Percentiles rank a stretch among this genome's conserved stretches.
phyloP scores from a whole-genome alignment of 441 rosid genomes.

The Erodium texanum region DNA sequence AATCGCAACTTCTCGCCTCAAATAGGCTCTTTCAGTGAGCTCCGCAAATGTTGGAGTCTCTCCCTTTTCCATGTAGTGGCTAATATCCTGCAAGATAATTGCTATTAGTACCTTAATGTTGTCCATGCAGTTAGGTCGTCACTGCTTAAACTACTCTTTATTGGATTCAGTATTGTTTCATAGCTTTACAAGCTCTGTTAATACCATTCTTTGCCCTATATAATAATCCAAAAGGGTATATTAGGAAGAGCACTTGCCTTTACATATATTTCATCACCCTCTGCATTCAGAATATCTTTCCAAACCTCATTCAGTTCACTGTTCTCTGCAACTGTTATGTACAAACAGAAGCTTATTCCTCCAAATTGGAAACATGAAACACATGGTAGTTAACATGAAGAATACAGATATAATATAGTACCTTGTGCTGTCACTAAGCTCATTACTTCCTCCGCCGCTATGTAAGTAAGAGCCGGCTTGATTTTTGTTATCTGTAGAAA shows the following conservation, averaged over 20 bases:
- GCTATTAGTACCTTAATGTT: too few species aligned
- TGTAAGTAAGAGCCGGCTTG: conserved; percentile 70
- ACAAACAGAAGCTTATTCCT: conserved; percentile 14
- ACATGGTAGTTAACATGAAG: neutral
- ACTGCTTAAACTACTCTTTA: too few species aligned
- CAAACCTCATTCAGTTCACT: conserved; percentile 80
- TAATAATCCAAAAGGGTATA: too few species aligned
- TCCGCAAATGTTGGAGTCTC: conserved; percentile 80
- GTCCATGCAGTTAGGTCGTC: too few species aligned
- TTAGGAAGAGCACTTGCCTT: conserved; percentile 39
- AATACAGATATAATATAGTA: conserved; percentile 19
- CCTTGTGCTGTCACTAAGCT: conserved; percentile 99
- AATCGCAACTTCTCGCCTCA: conserved; percentile 80
- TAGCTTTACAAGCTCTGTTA: neutral
- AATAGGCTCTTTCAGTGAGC: conserved; percentile 69
- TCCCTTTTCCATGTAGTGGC: conserved; percentile 71
- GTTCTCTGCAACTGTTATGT: conserved; percentile 64
- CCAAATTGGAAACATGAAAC: neutral
- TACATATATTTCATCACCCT: conserved; percentile 93
- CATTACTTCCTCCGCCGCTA: conserved; percentile 94
- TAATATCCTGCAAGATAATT: conserved; percentile 42
- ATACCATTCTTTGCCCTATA: neutral
- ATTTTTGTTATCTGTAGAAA: conserved; percentile 56
- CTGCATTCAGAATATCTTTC: conserved; percentile 88
- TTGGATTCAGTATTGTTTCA: neutral